phyloP scores from a whole-genome alignment of 1,284 basidiomycete species.

The Tilletia setariae region DNA sequence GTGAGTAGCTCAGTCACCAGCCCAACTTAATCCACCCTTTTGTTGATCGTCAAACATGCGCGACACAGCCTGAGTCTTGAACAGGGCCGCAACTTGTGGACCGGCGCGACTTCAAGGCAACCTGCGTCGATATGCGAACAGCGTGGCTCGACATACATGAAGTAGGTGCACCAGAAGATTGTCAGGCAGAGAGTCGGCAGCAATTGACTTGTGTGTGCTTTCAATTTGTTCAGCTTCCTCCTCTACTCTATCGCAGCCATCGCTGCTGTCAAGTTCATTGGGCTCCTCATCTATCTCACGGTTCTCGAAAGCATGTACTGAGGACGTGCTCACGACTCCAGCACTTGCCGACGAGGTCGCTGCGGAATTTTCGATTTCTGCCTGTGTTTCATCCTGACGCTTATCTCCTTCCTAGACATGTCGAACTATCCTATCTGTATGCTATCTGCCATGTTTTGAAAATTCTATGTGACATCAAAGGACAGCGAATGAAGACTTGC shows the following conservation, averaged over 20 bases:
- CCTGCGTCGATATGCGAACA: slow-evolving; percentile 11
- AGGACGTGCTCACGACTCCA: not conserved
- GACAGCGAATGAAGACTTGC: too few species aligned
- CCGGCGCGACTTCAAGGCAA: slow-evolving; percentile 1
- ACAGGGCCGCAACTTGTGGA: slow-evolving; percentile 16
- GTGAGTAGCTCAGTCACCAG: not conserved
- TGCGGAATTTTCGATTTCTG: not conserved
- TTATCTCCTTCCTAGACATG: not conserved
- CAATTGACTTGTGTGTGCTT: not conserved
- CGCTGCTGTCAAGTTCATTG: slow-evolving; percentile 17
- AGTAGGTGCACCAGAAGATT: slow-evolving; percentile 6
- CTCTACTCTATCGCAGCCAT: slow-evolving; percentile 17
- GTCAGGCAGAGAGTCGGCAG: not conserved
- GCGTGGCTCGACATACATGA: slow-evolving; percentile 17
- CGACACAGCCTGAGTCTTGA: slow-evolving; percentile 8
- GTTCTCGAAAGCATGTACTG: slow-evolving; percentile 10
- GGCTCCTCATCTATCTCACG: slow-evolving; percentile 7
- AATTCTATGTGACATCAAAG: too few species aligned
- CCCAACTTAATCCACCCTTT: too few species aligned
- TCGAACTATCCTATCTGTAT: not conserved
- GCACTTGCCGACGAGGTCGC: not conserved
- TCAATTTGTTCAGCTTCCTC: slow-evolving; percentile 17
- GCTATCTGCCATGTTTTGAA: too few species aligned
- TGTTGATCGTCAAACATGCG: not conserved
- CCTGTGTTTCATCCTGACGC: not conserved